Evolutionary conservation across 2,329 filamentous ascomycete genomes (phyloP).

Genomic region (Fusarium sp.): DNA sequence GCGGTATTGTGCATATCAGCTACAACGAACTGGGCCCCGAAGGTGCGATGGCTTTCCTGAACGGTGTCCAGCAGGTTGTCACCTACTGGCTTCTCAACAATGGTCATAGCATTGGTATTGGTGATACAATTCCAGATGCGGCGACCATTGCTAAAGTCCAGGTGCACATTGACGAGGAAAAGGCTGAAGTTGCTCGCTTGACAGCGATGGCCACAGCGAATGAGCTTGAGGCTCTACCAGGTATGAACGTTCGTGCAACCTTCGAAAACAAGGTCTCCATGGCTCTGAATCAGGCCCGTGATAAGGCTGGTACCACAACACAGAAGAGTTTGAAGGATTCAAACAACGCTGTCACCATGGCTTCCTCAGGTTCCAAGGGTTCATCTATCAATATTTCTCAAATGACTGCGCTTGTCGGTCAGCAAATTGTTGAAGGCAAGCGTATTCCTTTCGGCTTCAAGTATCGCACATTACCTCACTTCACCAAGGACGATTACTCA

Average conservation of each 20-base stretch:
- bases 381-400: slow-evolving; percentile 99
- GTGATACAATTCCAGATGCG: slow-evolving; percentile 94
- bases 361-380: slow-evolving; percentile 95
- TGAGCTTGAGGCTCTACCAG: slow-evolving; percentile 88
- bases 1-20: slow-evolving; percentile 93
- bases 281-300: slow-evolving; percentile 93
- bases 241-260: slow-evolving; percentile 98
- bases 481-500: slow-evolving; percentile 99
- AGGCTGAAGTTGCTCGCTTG: slow-evolving; percentile 80
- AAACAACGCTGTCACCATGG: slow-evolving; percentile 98
- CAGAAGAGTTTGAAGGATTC: slow-evolving; percentile 92
- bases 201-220: slow-evolving; percentile 85
- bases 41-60: slow-evolving; percentile 93
- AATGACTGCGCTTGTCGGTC: slow-evolving; percentile 97
- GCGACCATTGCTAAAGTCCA: slow-evolving; percentile 87
- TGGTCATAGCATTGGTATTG: slow-evolving; percentile 97
- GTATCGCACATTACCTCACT: slow-evolving; percentile 95
- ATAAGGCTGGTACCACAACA: slow-evolving; percentile 92
- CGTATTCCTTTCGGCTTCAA: slow-evolving; percentile 99
- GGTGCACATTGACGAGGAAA: slow-evolving; percentile 81
- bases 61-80: slow-evolving; percentile 92
- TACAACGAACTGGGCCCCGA: slow-evolving; percentile 93
- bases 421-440: slow-evolving; percentile 98
- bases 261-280: slow-evolving; percentile 98
- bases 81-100: slow-evolving; percentile 98